phyloP scores from a whole-genome alignment of 768 basidiomycete species.

The Paxillus involutus region DNA sequence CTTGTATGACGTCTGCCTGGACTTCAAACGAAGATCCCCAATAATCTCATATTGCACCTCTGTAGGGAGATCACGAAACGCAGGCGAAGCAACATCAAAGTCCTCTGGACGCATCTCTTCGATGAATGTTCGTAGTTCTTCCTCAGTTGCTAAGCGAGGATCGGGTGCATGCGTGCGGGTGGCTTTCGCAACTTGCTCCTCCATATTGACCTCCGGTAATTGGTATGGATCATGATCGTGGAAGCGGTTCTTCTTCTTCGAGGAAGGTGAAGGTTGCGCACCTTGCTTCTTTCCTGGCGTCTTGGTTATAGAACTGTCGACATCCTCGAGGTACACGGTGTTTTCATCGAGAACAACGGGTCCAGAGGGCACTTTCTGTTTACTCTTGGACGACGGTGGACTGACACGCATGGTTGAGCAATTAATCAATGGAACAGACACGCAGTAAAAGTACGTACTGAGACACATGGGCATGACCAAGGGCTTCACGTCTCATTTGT shows the following conservation, averaged over 20 bases:
- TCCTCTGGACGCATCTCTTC: constrained; percentile 96
- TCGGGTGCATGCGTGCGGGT: constrained; percentile 69
- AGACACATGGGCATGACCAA: constrained; percentile 55
- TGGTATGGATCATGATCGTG: constrained; percentile 88
- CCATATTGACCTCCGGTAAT: constrained; percentile 82
- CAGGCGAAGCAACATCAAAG: constrained; percentile 87
- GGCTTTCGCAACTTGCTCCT: constrained; percentile 58
- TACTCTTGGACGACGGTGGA: constrained; percentile 37
- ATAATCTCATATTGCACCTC: constrained; percentile 99
- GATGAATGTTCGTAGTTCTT: constrained; percentile 89
- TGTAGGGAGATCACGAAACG: constrained; percentile 89
- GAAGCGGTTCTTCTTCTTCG: constrained; percentile 62
- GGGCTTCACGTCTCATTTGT: constrained; percentile 86
- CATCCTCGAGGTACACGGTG: constrained; percentile 87
- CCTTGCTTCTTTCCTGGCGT: constrained; percentile 42
- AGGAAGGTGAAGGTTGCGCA: constrained; percentile 40
- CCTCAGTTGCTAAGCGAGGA: constrained; percentile 93
- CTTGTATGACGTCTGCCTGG: constrained; percentile 89
- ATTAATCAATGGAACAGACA: background rate
- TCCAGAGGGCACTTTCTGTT: constrained; percentile 44
- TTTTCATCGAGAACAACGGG: constrained; percentile 63
- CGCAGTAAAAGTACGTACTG: constrained; percentile 36
- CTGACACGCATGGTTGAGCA: constrained; percentile 8
- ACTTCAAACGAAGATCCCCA: constrained; percentile 91
- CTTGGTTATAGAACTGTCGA: constrained; percentile 53